Evolutionary conservation across 1,139 yeast genomes (phyloP).

Genomic region (Nakaseomyces bracarensis): DNA sequence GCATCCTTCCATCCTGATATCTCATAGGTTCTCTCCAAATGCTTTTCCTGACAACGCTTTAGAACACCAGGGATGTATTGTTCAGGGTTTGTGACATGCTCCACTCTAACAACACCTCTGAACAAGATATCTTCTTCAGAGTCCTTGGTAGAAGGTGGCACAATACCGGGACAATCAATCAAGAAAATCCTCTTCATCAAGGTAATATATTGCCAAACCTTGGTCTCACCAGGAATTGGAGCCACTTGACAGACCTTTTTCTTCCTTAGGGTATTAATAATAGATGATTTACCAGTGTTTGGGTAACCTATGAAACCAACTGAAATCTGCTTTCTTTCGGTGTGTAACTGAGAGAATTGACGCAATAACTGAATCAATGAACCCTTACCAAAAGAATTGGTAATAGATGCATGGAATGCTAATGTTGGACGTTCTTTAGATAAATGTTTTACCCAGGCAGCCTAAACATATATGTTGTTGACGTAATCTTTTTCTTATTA

Average conservation of each 20-base stretch:
- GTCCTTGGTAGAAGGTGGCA: constrained; percentile 88
- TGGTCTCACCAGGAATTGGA: constrained; percentile 98
- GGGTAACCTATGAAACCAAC: constrained; percentile 98
- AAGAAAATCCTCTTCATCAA: constrained; percentile 90
- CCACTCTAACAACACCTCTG: constrained; percentile 96
- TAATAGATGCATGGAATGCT: constrained; percentile 97
- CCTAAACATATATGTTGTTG: constrained; percentile 58
- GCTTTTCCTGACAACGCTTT: constrained; percentile 78
- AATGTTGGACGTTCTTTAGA: constrained; percentile 89
- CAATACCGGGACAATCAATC: constrained; percentile 98
- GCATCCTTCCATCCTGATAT: constrained; percentile 86
- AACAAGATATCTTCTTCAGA: constrained; percentile 88
- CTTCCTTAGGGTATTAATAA: constrained; percentile 84
- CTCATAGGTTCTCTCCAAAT: constrained; percentile 92
- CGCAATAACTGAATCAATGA: constrained; percentile 86
- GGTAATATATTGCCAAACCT: constrained; percentile 98
- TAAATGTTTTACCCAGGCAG: constrained; percentile 96
- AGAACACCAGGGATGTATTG: constrained; percentile 88
- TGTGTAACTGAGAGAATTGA: constrained; percentile 83
- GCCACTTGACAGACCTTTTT: constrained; percentile 97
- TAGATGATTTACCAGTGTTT: constrained; percentile 93
- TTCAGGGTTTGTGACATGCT: constrained; percentile 90
- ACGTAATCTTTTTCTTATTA: too few relatives aligned
- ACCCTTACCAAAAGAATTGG: constrained; percentile 96
- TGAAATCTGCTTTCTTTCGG: constrained; percentile 91